Conservation (phyloP, 371 early-diverging fungal species). For the Mycotypha africana region DNA sequence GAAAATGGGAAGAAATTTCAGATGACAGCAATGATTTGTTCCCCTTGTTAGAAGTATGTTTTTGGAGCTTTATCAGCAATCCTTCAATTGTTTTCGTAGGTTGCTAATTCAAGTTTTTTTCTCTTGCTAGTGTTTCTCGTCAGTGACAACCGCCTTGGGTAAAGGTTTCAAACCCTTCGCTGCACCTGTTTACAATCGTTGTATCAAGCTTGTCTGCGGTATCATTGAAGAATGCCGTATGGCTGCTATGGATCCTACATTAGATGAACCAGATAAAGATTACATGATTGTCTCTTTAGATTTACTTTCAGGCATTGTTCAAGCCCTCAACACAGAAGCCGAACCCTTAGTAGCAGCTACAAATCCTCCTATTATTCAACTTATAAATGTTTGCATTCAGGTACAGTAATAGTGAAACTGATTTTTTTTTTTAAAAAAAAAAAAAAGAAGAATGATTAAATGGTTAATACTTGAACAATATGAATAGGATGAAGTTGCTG, state of each 20-base stretch:
- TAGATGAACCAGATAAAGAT: constrained; percentile 83
- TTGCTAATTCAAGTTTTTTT: too few relatives aligned
- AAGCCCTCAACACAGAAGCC: constrained; percentile 77
- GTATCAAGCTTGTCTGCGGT: constrained; percentile 73
- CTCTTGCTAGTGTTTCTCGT: constrained; percentile 80
- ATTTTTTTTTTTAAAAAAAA: not conserved
- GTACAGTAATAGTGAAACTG: constrained; percentile 24
- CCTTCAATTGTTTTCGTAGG: too few relatives aligned
- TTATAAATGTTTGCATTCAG: constrained; percentile 75
- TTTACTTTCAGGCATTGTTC: constrained; percentile 86
- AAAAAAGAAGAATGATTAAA: not conserved
- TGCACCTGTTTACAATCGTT: constrained; percentile 79
- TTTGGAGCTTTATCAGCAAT: too few relatives aligned
- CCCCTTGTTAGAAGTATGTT: constrained; percentile 77
- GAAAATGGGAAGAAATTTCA: constrained; percentile 70
- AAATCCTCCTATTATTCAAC: constrained; percentile 67
- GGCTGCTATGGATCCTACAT: constrained; percentile 54
- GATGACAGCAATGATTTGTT: constrained; percentile 84
- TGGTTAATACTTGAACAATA: too few relatives aligned
- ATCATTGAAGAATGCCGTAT: constrained; percentile 67
- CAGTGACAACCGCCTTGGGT: constrained; percentile 83
- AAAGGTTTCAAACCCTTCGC: constrained; percentile 81
- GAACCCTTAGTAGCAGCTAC: constrained; percentile 69
- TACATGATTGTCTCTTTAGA: constrained; percentile 93
- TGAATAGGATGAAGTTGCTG: constrained; percentile 61